These are phyloP conservation scores for Withania somnifera DNA, from an alignment of 305 asterid species.

Conservation along the genomic window DNA sequence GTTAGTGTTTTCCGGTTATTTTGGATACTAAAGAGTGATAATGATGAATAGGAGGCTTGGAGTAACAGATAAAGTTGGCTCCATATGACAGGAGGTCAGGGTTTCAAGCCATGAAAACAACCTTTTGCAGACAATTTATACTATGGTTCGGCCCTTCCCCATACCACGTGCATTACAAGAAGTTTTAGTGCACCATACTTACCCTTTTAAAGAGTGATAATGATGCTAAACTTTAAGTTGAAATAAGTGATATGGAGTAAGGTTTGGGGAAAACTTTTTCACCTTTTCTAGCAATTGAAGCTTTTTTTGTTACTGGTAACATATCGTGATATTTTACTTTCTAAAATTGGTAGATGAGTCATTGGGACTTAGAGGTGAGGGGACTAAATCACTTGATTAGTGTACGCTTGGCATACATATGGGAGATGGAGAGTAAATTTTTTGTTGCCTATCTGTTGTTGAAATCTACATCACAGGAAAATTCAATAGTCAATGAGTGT, in stretches of 20 bases:
- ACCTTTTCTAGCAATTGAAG: background rate
- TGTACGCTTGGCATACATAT: background rate
- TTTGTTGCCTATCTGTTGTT: background rate
- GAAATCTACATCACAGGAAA: background rate
- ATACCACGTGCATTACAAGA: too few relatives aligned
- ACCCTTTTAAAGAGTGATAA: too few relatives aligned
- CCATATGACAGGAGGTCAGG: too few relatives aligned
- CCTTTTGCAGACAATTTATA: too few relatives aligned
- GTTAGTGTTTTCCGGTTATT: background rate
- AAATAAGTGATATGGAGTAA: background rate
- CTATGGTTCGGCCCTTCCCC: too few relatives aligned
- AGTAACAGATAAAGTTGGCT: too few relatives aligned
- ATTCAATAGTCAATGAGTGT: background rate
- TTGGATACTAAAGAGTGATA: background rate
- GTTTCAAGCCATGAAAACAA: too few relatives aligned
- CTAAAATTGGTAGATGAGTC: background rate
- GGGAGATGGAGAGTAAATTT: background rate
- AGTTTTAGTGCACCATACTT: too few relatives aligned
- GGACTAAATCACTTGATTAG: background rate
- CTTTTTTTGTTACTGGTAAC: background rate
- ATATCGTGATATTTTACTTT: background rate
- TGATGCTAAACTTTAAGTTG: too few relatives aligned
- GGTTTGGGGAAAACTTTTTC: background rate
- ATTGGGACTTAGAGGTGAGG: background rate
- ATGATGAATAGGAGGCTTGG: too few relatives aligned